Evolutionary conservation across 1,284 basidiomycete species (phyloP).

Genomic region (Puccinia polysora): DNA sequence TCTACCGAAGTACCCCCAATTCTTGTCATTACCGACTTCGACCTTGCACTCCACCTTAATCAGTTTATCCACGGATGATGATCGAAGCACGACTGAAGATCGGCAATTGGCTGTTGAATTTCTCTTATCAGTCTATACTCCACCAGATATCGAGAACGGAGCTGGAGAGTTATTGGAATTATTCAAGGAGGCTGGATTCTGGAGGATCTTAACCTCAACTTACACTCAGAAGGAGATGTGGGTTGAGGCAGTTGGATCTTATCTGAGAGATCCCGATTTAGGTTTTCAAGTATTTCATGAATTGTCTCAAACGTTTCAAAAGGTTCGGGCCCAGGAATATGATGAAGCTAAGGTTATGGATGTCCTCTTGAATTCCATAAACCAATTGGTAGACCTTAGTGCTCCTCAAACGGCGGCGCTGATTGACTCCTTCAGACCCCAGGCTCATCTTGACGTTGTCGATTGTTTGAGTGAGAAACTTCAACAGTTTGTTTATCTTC

Average conservation of each 20-base stretch:
- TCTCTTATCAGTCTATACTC: constrained; percentile 85
- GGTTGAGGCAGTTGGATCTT: constrained; percentile 67
- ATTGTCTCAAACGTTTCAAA: constrained; percentile 55
- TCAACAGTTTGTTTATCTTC: constrained; percentile 71
- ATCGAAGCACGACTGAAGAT: constrained; percentile 68
- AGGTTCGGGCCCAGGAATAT: constrained; percentile 49
- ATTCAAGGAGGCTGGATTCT: constrained; percentile 82
- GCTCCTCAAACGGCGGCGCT: constrained; percentile 7
- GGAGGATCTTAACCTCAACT: constrained; percentile 76
- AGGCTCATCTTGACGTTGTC: constrained; percentile 22
- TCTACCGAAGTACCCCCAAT: constrained; percentile 92
- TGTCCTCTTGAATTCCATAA: constrained; percentile 21
- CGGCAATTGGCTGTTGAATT: constrained; percentile 91
- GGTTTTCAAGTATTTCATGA: constrained; percentile 63
- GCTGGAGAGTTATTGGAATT: constrained; percentile 61
- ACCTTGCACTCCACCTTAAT: constrained; percentile 71
- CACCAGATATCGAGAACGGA: constrained; percentile 51
- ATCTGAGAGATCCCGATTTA: constrained; percentile 69
- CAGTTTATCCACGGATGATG: constrained; percentile 67
- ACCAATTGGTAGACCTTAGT: constrained; percentile 34
- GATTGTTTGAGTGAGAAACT: neutral
- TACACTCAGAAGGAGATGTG: constrained; percentile 72
- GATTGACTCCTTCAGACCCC: constrained; percentile 22
- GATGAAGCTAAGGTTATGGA: constrained; percentile 56
- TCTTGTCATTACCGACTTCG: constrained; percentile 66